Conservation (phyloP, 441 rosid genomes). For the Arabidopsis lyrata region DNA sequence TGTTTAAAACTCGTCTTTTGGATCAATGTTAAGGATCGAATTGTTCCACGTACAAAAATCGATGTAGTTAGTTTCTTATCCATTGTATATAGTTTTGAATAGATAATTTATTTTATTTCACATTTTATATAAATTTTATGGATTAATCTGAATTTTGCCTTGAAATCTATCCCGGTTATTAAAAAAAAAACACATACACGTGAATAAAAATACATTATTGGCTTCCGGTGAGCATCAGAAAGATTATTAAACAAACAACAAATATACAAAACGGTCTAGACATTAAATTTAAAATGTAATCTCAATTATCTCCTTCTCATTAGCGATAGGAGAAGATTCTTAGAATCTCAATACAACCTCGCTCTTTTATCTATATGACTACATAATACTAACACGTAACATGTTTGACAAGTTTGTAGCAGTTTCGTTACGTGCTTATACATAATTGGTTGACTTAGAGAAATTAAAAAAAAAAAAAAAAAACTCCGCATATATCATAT, state of each 20-base stretch:
- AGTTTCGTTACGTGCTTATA: slow-evolving; percentile 40
- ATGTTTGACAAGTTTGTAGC: slow-evolving; percentile 31
- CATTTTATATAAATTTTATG: background rate
- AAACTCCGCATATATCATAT: slow-evolving; percentile 36
- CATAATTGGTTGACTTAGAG: slow-evolving; percentile 39
- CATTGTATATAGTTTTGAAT: background rate
- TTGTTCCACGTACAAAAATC: background rate
- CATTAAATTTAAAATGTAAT: slow-evolving; percentile 26
- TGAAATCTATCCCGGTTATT: background rate
- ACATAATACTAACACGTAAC: slow-evolving; percentile 36
- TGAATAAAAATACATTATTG: background rate
- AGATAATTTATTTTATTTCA: background rate
- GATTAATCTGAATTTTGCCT: background rate
- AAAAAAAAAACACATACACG: background rate
- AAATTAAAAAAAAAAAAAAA: slow-evolving; percentile 1
- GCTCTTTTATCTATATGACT: slow-evolving; percentile 26
- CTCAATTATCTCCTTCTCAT: slow-evolving; percentile 40
- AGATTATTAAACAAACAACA: slow-evolving; percentile 15
- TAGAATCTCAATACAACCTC: slow-evolving; percentile 42
- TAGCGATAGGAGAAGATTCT: slow-evolving; percentile 45
- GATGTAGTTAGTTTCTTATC: background rate
- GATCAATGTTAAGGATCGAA: background rate
- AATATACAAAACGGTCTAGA: slow-evolving; percentile 21
- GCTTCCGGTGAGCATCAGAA: slow-evolving; percentile 23
- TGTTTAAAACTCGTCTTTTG: background rate